Percentiles rank a stretch among this genome's conserved stretches.
These are phyloP conservation scores for Suillus brevipes DNA, from an alignment of 768 basidiomycete species.

Conservation along the genomic window DNA sequence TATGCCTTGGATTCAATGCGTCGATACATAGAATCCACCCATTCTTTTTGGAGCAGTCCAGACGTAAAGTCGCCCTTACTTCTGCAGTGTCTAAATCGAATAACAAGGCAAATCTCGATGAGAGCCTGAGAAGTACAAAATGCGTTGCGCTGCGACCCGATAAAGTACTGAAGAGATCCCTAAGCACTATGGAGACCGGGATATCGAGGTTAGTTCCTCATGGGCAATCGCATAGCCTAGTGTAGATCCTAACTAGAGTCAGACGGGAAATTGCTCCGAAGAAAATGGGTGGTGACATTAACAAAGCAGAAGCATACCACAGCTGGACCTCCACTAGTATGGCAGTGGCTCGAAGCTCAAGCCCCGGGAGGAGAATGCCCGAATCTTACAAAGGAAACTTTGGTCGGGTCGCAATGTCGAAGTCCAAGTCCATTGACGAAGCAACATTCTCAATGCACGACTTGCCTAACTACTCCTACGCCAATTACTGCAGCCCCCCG, in stretches of 20 bases:
- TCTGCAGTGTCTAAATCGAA: conserved; percentile 1
- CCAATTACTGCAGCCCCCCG: conserved; percentile 27
- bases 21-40: conserved; percentile 20
- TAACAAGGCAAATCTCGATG: not conserved
- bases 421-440: conserved; percentile 3
- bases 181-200: not conserved
- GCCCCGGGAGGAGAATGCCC: not conserved
- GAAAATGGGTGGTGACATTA: not conserved
- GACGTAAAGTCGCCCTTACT: not conserved
- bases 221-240: not conserved
- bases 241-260: not conserved
- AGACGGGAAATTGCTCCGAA: not conserved
- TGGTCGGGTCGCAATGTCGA: conserved; percentile 11
- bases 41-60: conserved; percentile 15
- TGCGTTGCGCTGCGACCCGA: not conserved
- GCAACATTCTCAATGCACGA: conserved; percentile 7
- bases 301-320: not conserved
- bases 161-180: not conserved
- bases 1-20: conserved; percentile 9
- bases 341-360: not conserved
- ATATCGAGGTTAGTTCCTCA: conserved; percentile 1
- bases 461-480: conserved; percentile 40
- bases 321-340: not conserved
- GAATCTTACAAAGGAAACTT: not conserved
- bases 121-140: not conserved